Percentiles rank a stretch among this genome's conserved stretches.
Conservation (phyloP, 2,329 filamentous ascomycete genomes). For the Alternaria sp. region DNA sequence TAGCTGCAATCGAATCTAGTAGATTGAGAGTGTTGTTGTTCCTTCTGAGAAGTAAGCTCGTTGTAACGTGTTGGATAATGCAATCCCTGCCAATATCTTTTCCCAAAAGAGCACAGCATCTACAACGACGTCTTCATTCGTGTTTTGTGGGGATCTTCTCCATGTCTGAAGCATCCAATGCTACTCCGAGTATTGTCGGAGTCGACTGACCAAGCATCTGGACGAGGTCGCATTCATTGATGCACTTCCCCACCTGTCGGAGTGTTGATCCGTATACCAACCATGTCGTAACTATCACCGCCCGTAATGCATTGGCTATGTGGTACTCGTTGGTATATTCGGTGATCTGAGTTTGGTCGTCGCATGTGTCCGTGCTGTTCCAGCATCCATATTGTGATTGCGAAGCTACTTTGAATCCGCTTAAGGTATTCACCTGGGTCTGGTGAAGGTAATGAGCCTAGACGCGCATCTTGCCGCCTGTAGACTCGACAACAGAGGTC, state of each 20-base stretch:
- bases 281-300: background rate
- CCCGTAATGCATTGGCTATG: background rate
- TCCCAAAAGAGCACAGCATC: background rate
- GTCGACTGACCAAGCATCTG: background rate
- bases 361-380: background rate
- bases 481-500: slow-evolving; percentile 56
- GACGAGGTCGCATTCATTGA: background rate
- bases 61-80: slow-evolving; percentile 5
- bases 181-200: background rate
- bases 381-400: background rate
- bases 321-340: background rate
- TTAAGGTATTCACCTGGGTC: background rate
- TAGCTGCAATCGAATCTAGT: background rate
- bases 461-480: slow-evolving; percentile 46
- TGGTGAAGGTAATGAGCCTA: background rate
- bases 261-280: background rate
- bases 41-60: background rate
- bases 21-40: background rate
- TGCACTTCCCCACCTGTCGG: background rate
- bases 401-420: background rate
- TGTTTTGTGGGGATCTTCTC: background rate
- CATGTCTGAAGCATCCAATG: background rate
- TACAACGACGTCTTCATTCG: background rate
- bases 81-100: slow-evolving; percentile 1
- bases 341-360: background rate